Percentiles rank a stretch among this genome's conserved stretches.
These are phyloP conservation scores for Mytilinidion resinicola DNA, from an alignment of 495 filamentous ascomycete genomes.

Conservation along the genomic window DNA sequence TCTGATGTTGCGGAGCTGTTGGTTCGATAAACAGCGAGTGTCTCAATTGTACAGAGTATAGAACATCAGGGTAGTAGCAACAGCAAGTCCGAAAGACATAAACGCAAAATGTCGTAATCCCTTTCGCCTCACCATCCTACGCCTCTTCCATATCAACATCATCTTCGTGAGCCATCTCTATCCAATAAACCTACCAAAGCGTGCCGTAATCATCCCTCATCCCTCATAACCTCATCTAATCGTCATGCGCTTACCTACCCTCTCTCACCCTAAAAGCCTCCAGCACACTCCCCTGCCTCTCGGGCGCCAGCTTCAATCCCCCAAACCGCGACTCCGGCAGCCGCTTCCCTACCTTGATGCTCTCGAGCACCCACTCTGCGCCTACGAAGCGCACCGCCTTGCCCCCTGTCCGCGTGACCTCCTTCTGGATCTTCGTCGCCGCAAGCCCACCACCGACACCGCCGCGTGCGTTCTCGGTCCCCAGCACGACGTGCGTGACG, in stretches of 20 bases:
- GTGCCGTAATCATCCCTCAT: too few relatives aligned
- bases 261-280: conserved; percentile 39
- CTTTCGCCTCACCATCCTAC: too few relatives aligned
- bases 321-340: conserved; percentile 68
- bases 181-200: too few relatives aligned
- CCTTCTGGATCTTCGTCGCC: conserved; percentile 74
- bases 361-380: conserved; percentile 80
- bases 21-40: too few relatives aligned
- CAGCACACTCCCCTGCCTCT: conserved; percentile 57
- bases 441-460: conserved; percentile 75
- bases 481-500: conserved; percentile 85
- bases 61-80: too few relatives aligned
- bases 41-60: too few relatives aligned
- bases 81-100: too few relatives aligned
- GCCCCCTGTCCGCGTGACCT: conserved; percentile 59
- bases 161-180: too few relatives aligned
- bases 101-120: too few relatives aligned
- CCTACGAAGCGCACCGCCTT: conserved; percentile 71
- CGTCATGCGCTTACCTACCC: background rate
- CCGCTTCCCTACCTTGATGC: conserved; percentile 66
- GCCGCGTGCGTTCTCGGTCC: conserved; percentile 44
- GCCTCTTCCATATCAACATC: too few relatives aligned
- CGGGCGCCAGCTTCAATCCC: conserved; percentile 51
- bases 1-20: too few relatives aligned
- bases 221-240: too few relatives aligned